Conservation (phyloP, 2,329 filamentous ascomycete genomes). For the Coniella vitis region DNA sequence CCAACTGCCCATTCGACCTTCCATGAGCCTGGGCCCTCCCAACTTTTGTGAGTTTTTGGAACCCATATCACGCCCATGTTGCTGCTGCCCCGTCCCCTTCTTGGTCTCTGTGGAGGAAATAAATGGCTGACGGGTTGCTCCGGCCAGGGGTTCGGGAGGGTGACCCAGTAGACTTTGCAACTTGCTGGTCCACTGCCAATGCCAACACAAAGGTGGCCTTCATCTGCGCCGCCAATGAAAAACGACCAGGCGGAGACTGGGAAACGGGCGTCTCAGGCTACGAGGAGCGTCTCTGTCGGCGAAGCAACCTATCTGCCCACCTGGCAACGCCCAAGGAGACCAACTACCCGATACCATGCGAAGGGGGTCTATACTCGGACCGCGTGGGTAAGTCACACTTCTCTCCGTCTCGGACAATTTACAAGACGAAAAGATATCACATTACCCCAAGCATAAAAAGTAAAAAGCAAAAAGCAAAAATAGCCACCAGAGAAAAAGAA, state of each 20-base stretch:
- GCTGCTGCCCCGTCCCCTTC: neutral
- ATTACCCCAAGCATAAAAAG: too few relatives aligned
- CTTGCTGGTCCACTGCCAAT: constrained; percentile 42
- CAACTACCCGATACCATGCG: constrained; percentile 67
- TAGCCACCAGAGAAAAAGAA: too few relatives aligned
- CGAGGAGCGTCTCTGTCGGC: constrained; percentile 67
- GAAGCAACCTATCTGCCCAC: constrained; percentile 66
- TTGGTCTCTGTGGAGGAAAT: constrained; percentile 17
- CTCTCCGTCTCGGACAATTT: neutral
- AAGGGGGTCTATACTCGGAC: constrained; percentile 63
- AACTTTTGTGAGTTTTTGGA: constrained; percentile 33
- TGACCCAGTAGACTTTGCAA: constrained; percentile 54
- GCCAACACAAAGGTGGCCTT: constrained; percentile 50
- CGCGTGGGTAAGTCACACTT: constrained; percentile 47
- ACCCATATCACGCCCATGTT: neutral
- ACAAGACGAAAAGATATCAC: too few relatives aligned
- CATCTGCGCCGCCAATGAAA: constrained; percentile 70
- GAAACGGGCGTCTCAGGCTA: constrained; percentile 55
- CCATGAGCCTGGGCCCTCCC: constrained; percentile 33
- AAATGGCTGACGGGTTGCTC: constrained; percentile 6
- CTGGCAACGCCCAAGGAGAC: constrained; percentile 52
- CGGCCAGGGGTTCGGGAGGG: constrained; percentile 42
- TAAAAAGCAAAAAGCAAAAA: too few relatives aligned
- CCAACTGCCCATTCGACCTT: constrained; percentile 30
- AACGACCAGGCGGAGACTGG: constrained; percentile 73